phyloP scores from a whole-genome alignment of 2,329 filamentous ascomycete species.

The Fusarium sororula region DNA sequence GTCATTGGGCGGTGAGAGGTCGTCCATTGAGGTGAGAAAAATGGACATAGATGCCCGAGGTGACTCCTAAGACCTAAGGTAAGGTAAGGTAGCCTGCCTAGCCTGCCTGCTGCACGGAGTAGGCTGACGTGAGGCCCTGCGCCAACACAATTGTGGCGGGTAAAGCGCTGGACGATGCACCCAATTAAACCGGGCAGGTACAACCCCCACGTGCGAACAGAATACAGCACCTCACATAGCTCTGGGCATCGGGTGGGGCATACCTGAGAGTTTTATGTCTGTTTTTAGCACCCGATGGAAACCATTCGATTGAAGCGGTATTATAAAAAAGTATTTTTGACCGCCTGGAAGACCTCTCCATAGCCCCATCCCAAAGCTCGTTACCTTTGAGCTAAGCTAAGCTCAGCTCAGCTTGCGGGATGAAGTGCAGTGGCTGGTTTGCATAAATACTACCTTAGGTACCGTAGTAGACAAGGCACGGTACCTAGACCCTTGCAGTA shows the following conservation, averaged over 20 bases:
- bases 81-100: neutral
- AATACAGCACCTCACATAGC: constrained; percentile 3
- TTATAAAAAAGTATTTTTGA: constrained; percentile 7
- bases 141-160: constrained; percentile 7
- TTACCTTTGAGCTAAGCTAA: neutral
- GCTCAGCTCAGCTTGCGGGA: neutral
- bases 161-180: constrained; percentile 10
- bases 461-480: neutral
- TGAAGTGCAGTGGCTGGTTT: constrained; percentile 5
- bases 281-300: constrained; percentile 25
- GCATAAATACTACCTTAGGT: neutral
- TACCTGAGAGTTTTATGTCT: constrained; percentile 2
- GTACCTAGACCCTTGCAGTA: constrained; percentile 4
- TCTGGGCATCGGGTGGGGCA: constrained; percentile 22
- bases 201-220: constrained; percentile 28
- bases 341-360: constrained; percentile 2
- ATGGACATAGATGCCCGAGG: neutral
- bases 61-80: neutral
- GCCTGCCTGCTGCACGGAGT: neutral
- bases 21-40: neutral
- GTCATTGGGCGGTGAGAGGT: constrained; percentile 4
- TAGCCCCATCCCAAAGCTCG: neutral
- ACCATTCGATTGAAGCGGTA: constrained; percentile 17
- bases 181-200: constrained; percentile 27
- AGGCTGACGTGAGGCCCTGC: constrained; percentile 38